Evolutionary conservation across 495 filamentous ascomycete genomes (phyloP).

Genomic region (Xylona heveae): DNA sequence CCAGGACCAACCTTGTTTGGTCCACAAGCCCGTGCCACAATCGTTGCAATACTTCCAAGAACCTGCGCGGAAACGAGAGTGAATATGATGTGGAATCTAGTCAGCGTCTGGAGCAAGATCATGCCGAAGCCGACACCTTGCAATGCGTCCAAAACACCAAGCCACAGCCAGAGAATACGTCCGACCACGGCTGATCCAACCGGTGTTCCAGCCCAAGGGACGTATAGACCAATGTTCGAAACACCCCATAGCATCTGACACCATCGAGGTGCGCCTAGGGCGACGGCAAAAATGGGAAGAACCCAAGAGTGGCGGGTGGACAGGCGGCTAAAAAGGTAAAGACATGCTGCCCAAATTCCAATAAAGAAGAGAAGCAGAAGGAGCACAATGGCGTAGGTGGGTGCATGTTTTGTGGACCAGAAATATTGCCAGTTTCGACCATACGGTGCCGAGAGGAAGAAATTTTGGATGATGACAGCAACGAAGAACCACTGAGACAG

Average conservation of each 20-base stretch:
- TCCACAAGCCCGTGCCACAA: slow-evolving; percentile 32
- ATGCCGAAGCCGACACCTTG: slow-evolving; percentile 42
- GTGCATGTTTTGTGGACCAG: slow-evolving; percentile 28
- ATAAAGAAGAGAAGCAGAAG: slow-evolving; percentile 37
- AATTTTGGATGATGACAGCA: slow-evolving; percentile 25
- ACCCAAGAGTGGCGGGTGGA: slow-evolving; percentile 39
- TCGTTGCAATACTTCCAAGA: slow-evolving; percentile 29
- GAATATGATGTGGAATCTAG: slow-evolving; percentile 33
- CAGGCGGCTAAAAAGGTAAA: slow-evolving; percentile 25
- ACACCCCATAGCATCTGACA: slow-evolving; percentile 43
- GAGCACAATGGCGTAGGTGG: slow-evolving; percentile 27
- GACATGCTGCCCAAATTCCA: slow-evolving; percentile 27
- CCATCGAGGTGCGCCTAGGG: slow-evolving; percentile 41
- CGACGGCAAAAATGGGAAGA: slow-evolving; percentile 43
- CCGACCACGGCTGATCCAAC: slow-evolving; percentile 28
- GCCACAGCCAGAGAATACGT: slow-evolving; percentile 40
- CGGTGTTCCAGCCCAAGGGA: slow-evolving; percentile 33
- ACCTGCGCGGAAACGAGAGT: slow-evolving; percentile 33
- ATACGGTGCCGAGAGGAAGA: slow-evolving; percentile 27
- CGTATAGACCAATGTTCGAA: slow-evolving; percentile 31
- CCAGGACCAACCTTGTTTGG: slow-evolving; percentile 36
- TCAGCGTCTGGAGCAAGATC: slow-evolving; percentile 40
- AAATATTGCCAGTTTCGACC: slow-evolving; percentile 39
- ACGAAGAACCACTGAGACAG: slow-evolving; percentile 28
- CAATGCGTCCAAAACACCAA: slow-evolving; percentile 38